Evolutionary conservation across 192 early-diverging fungal species (phyloP).

Genomic region (Umbelopsis sp.): DNA sequence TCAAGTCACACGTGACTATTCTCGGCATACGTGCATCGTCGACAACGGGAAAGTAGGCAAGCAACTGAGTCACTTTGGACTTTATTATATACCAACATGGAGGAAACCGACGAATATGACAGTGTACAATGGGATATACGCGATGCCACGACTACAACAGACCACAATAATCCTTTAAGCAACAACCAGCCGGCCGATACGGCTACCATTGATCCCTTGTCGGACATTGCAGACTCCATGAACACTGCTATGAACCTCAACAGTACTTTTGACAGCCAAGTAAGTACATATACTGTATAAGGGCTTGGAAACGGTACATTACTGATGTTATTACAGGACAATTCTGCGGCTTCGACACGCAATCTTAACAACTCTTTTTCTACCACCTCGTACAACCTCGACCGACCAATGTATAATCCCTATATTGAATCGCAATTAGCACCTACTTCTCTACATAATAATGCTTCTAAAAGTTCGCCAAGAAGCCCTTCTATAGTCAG

Average conservation of each 20-base stretch:
- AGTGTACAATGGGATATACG: conserved; percentile 33
- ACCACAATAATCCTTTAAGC: neutral
- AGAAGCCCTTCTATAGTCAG: neutral
- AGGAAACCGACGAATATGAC: conserved; percentile 27
- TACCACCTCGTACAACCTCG: conserved; percentile 1
- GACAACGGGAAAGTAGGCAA: neutral
- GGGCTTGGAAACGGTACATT: neutral
- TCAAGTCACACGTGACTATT: conserved; percentile 9
- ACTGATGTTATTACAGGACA: neutral
- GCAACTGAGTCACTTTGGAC: neutral
- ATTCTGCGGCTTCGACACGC: neutral
- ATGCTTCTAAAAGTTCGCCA: neutral
- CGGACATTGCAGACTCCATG: conserved; percentile 30
- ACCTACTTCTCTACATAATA: neutral
- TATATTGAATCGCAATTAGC: neutral
- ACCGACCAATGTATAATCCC: conserved; percentile 5
- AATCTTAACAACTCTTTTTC: conserved; percentile 4
- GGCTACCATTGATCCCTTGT: conserved; percentile 15
- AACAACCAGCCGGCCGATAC: neutral
- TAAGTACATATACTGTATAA: neutral
- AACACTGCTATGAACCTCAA: conserved; percentile 19
- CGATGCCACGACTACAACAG: neutral
- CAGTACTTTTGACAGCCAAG: neutral
- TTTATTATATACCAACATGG: neutral
- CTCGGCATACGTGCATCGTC: neutral